Conservation (phyloP, 2,329 filamentous ascomycete species). For the Microsporum canis region DNA sequence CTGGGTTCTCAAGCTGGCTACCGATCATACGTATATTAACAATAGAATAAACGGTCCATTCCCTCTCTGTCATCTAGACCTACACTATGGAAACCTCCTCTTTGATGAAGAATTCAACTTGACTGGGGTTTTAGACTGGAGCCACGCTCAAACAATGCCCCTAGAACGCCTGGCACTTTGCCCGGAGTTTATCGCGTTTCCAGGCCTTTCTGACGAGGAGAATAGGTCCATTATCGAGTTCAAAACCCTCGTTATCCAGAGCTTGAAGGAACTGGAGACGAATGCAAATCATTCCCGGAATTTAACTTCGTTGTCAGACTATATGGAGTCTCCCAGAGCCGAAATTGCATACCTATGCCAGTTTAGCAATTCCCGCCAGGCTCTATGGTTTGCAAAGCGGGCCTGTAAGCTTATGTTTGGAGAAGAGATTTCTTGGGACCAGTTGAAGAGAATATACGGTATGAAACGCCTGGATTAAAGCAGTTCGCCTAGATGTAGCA, state of each 20-base stretch:
- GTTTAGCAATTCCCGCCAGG: constrained; percentile 1
- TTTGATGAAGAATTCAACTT: constrained; percentile 35
- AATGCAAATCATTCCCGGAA: neutral
- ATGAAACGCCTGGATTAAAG: neutral
- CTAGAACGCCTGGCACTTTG: constrained; percentile 28
- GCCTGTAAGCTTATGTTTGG: constrained; percentile 5
- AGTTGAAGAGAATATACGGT: constrained; percentile 6
- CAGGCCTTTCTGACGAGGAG: constrained; percentile 20
- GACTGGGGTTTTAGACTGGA: constrained; percentile 30
- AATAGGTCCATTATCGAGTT: constrained; percentile 15
- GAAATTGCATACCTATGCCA: constrained; percentile 6
- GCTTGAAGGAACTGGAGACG: constrained; percentile 5
- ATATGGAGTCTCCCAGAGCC: neutral
- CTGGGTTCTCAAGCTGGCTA: constrained; percentile 7
- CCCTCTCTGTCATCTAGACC: constrained; percentile 25
- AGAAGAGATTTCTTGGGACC: constrained; percentile 5
- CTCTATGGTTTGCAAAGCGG: constrained; percentile 5
- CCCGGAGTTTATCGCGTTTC: constrained; percentile 26
- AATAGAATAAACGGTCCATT: constrained; percentile 23
- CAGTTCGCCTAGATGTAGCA: neutral
- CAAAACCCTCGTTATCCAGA: constrained; percentile 7
- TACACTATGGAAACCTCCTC: constrained; percentile 33
- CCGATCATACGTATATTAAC: constrained; percentile 1
- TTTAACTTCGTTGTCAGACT: neutral
- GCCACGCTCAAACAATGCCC: constrained; percentile 24